A percentile compares a stretch with the other conserved stretches of the same genome.
Evolutionary conservation across 225 moss, liverwort and hornwort genomes (phyloP).

Genomic region (Takakia lepidozioides): DNA sequence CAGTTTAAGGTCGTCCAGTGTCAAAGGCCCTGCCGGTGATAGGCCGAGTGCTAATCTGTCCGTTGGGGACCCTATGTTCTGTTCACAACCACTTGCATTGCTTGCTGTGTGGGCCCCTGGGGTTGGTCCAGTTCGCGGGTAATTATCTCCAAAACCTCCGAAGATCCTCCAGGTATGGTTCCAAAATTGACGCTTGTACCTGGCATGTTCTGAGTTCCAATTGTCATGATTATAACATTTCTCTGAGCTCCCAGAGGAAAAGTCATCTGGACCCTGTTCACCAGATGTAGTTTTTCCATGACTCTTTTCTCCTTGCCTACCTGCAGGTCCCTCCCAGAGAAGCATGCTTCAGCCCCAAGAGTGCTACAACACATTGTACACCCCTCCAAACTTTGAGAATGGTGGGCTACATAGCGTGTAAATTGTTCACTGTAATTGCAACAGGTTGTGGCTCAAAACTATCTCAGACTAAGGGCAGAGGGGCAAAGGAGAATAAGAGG

Average conservation of each 20-base stretch:
- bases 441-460: no score
- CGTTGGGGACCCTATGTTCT: constrained; percentile 19
- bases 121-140: constrained; percentile 19
- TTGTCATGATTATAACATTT: neutral
- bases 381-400: no score
- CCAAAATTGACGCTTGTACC: constrained; percentile 32
- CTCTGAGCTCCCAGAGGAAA: constrained; percentile 15
- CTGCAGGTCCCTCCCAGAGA: constrained; percentile 9
- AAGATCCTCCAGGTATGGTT: constrained; percentile 34
- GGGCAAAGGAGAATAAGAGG: no score
- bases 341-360: neutral
- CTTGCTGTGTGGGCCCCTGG: constrained; percentile 16
- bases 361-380: no score
- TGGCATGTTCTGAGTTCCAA: constrained; percentile 34
- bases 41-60: constrained; percentile 47
- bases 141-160: constrained; percentile 8
- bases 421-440: no score
- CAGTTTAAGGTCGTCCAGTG: constrained; percentile 39
- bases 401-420: no score
- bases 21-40: constrained; percentile 38
- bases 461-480: no score
- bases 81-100: constrained; percentile 5
- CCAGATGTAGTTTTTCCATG: constrained; percentile 10
- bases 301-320: constrained; percentile 26
- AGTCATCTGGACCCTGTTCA: constrained; percentile 23